Evolutionary conservation across 805 yeast genomes (phyloP), one percentile per base, ranked within the genome.

Genomic region (Myxozyma neglecta): DNA sequence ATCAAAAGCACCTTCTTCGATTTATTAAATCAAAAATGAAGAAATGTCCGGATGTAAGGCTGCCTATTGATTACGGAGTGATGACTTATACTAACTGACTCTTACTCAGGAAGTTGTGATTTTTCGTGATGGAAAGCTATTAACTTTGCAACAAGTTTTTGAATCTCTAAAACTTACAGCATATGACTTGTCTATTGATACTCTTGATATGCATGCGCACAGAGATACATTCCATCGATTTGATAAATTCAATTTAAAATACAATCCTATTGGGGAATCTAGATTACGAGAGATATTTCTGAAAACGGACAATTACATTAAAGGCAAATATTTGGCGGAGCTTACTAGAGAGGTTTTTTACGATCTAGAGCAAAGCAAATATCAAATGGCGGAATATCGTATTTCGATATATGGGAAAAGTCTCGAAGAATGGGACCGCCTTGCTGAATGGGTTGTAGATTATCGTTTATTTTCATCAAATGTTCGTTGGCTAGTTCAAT

Each of bases 121-220:
- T 53, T 87, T 83, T 76, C 87, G 99, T 78, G 99, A 94, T 77
- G 96, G 93, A 18, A 85, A 89, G 72, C 83, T 90, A 7, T 81
- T 94, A 71, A 88, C 97, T 0, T 80, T 94, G 67, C 83, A 80
- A n/a, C 87, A 93, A 73, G 99, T 94, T 52, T 94, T 94, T 76
- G 83, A 91, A 71, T 91, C 98, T 42, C 81, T 94, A 74, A 86
- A 90, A 59, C 81, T 94, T 63, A 87, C 97, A 0, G 98, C 97
- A 1, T 94, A 96, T 73, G 99, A 94, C 73, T 80, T 94, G 61
- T 88, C 96, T 60, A 94, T 94, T 70, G 99, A 94, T 71, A 96
- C 99, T 1, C 81, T 94, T 68, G 99, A 94, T 76, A 94, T 94
- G 99, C 99, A 94, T 76, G 99, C 99, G 5, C 99, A 94, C 75